Evolutionary conservation across 2,329 filamentous ascomycete species (phyloP), one percentile per base, ranked within the genome.

Genomic region (Thelonectria discophora): DNA sequence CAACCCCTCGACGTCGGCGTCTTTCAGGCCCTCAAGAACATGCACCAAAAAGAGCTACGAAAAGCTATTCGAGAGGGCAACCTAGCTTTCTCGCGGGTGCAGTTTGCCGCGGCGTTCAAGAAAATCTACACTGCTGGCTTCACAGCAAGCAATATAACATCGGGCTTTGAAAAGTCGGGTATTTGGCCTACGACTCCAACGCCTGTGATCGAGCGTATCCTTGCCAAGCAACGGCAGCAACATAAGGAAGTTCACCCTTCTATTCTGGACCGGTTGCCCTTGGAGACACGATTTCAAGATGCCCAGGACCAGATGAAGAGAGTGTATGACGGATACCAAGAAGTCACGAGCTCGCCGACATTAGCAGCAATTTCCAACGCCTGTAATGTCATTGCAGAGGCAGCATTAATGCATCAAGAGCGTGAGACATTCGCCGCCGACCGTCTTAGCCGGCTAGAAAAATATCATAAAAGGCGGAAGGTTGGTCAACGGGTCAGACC

Each of bases 281-380:
- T 50, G 11, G 30, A 50, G 15, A 34, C 47, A 34, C 47, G 30
- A 15, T 50, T 50, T 20, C 47, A 50, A 18, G 47, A 50, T 50
- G 47, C 47, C 18, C 17, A 50, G 30, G 47, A 50, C 20, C 30
- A 50, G 47, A 50, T 50, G n/a, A 50, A 39, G 27, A n/a, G 30
- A 17, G 27, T 50, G 17, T 50, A 50, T 50, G 15, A 50, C 27
- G n/a, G 47, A 50, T 50, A 50, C 47, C 34, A 51, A 18, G 3
- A 51, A 20, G 34, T 51, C 34, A 51, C 40, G 18, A 51, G 48
- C 48, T 51, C 34, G 6, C 48, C 48, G 17, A 51, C 27, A 2
- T 39, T 55, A n/a, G n/a, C 24, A 40, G 48, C 48, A n/a, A 39
- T 51, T 9, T 6, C 48, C 18, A 51, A 51, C 48, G 17, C 32